phyloP scores from a whole-genome alignment of 1,284 basidiomycete genomes.

The Ustilago crameri region DNA sequence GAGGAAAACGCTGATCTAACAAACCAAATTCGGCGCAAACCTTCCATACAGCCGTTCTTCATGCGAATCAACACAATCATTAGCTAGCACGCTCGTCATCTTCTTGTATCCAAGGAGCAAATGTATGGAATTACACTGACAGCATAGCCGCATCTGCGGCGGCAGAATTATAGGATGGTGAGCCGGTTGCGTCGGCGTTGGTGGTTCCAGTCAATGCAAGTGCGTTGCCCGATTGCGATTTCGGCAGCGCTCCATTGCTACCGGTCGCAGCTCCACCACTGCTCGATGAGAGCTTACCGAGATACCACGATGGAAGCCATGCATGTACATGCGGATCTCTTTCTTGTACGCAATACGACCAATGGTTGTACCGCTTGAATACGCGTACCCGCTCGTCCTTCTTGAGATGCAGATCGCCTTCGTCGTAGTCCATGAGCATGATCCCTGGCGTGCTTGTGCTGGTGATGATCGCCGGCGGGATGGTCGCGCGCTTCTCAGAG shows the following conservation, averaged over 20 bases:
- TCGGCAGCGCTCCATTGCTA: conserved; percentile 7
- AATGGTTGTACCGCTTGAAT: conserved; percentile 95
- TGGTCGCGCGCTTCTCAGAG: conserved; percentile 71
- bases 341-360: conserved; percentile 77
- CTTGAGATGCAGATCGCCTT: conserved; percentile 84
- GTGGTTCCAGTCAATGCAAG: neutral
- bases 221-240: conserved; percentile 16
- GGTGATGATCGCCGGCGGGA: conserved; percentile 85
- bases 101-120: no score
- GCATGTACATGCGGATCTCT: conserved; percentile 55
- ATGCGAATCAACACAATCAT: no score
- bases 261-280: neutral
- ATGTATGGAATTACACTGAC: no score
- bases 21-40: no score
- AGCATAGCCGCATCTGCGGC: no score
- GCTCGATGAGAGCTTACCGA: conserved; percentile 37
- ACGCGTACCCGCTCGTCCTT: conserved; percentile 89
- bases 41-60: no score
- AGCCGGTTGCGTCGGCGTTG: no score
- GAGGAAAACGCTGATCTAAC: no score
- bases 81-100: no score
- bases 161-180: no score
- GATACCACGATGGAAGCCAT: conserved; percentile 67
- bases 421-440: conserved; percentile 92
- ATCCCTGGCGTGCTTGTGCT: conserved; percentile 93